phyloP scores from a whole-genome alignment of 495 filamentous ascomycete species.

The Aspergillus nanangensis region DNA sequence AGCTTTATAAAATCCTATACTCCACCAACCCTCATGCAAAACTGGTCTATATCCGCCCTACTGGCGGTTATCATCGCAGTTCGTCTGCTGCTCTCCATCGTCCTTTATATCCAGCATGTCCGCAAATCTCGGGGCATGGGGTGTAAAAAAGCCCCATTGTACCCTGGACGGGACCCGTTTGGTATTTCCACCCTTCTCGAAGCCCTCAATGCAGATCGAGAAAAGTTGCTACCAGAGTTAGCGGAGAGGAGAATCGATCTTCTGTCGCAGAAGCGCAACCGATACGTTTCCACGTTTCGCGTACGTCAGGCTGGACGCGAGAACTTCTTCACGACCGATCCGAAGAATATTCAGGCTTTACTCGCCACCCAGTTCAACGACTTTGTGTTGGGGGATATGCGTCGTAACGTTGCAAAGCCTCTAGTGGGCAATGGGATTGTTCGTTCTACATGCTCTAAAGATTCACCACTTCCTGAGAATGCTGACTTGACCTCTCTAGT shows the following conservation, averaged over 20 bases:
- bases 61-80: slow-evolving; percentile 19
- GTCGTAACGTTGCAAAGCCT: slow-evolving; percentile 27
- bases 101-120: slow-evolving; percentile 22
- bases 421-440: slow-evolving; percentile 41
- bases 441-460: slow-evolving; percentile 10
- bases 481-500: slow-evolving; percentile 14
- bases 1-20: too few species aligned
- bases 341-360: slow-evolving; percentile 47
- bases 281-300: slow-evolving; percentile 23
- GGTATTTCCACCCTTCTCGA: slow-evolving; percentile 20
- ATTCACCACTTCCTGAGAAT: background rate
- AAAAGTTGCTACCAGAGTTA: slow-evolving; percentile 17
- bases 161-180: slow-evolving; percentile 21
- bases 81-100: slow-evolving; percentile 16
- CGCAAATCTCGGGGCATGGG: slow-evolving; percentile 21
- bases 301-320: slow-evolving; percentile 19
- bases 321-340: slow-evolving; percentile 41
- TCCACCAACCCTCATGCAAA: too few species aligned
- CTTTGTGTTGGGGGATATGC: slow-evolving; percentile 32
- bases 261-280: slow-evolving; percentile 17
- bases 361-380: slow-evolving; percentile 49
- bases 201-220: slow-evolving; percentile 14
- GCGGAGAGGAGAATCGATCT: slow-evolving; percentile 13
- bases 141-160: slow-evolving; percentile 18
- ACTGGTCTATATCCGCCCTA: slow-evolving; percentile 6